Conservation (phyloP, 345 rosid genomes). For the Ceriops tagal region DNA sequence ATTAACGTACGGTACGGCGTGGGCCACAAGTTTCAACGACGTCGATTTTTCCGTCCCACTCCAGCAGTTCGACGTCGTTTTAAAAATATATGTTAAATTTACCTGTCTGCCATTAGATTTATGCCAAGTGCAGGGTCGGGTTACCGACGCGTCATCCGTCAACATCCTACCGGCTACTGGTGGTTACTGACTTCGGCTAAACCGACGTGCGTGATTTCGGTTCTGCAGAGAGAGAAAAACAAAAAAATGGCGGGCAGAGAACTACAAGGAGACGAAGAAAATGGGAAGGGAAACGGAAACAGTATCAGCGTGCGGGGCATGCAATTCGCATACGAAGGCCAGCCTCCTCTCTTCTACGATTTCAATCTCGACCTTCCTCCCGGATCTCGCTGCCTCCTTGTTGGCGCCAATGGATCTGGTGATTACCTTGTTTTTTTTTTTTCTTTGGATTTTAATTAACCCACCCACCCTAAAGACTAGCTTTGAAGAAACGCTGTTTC, state of each 20-base stretch:
- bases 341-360: slow-evolving; percentile 62
- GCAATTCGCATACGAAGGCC: slow-evolving; percentile 69
- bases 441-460: background rate
- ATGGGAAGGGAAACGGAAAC: slow-evolving; percentile 36
- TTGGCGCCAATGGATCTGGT: slow-evolving; percentile 92
- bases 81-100: too few relatives aligned
- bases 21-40: too few relatives aligned
- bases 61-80: background rate
- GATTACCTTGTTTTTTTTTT: too few relatives aligned
- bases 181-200: too few relatives aligned
- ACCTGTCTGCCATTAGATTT: background rate
- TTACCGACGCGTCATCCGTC: too few relatives aligned
- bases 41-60: too few relatives aligned
- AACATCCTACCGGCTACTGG: too few relatives aligned
- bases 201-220: too few relatives aligned
- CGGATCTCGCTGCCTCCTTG: slow-evolving; percentile 87
- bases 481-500: too few relatives aligned
- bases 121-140: background rate
- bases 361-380: slow-evolving; percentile 59
- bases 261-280: slow-evolving; percentile 11
- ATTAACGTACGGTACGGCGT: too few relatives aligned
- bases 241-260: slow-evolving; percentile 34
- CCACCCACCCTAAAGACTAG: too few relatives aligned
- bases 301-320: slow-evolving; percentile 58
- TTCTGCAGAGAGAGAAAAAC: background rate